Evolutionary conservation across 2,329 filamentous ascomycete genomes (phyloP), one percentile per base, ranked within the genome.

Genomic region (Trichoderma sp.): DNA sequence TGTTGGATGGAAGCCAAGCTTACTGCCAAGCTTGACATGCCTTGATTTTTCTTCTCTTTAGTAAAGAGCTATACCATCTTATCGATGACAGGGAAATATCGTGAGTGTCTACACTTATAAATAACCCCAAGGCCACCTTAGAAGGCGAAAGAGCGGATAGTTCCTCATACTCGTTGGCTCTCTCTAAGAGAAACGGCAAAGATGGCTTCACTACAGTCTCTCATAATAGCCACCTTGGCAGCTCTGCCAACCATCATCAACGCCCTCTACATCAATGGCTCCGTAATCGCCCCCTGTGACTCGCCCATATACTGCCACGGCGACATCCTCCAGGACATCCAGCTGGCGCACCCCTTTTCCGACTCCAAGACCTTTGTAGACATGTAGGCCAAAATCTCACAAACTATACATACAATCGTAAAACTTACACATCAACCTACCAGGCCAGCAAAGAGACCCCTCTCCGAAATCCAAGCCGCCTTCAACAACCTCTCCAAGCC

Each of bases 351-450:
- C 29, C 89, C 89, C 0, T 91, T 91, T 72, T 79, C 82, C 16
- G 89, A 91, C 79, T 91, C 88, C 70, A 92, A 91, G 82, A 91
- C 88, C 0, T 91, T 91, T 75, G 89, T 91, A 55, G 89, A 92
- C 76, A 88, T 91, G 87, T 88, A 59, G 33, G 63, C 33, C 21
- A 24, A 29, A 80, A 80, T 10, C 82, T 79, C 27, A 33, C 29
- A 31, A 33, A 3, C 0, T 10, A 11, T 4, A 33, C 24, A 27
- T 11, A 47, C 14, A 19, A 13, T 43, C 2, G 11, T 5, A n/a
- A 33, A 2, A 47, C 69, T 68, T 49, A 70, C 21, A 13, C n/a
- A 49, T 11, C 24, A n/a, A 47, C 16, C 19, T n/a, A n/a, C 53
- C 64, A 88, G 86, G 80, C 89, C 89, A 0, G 90, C 89, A 2